Conservation (phyloP, 495 filamentous ascomycete species). For the Talaromyces proteolyticus region DNA sequence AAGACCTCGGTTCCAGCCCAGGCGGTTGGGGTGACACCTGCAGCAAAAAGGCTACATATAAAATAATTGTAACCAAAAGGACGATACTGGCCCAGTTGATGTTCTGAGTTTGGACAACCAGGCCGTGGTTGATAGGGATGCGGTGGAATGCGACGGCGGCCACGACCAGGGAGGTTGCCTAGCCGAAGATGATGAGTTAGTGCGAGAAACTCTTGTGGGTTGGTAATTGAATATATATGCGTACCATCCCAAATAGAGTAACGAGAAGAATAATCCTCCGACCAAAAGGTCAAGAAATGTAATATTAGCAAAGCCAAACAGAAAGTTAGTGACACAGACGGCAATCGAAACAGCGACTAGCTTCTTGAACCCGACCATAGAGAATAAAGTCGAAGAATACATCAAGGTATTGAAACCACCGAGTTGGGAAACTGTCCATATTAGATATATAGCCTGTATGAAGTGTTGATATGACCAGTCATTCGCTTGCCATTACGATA, state of each 20-base stretch:
- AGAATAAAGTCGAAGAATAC: constrained; percentile 44
- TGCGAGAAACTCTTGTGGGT: neutral
- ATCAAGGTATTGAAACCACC: constrained; percentile 40
- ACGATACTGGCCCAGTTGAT: constrained; percentile 30
- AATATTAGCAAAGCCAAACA: constrained; percentile 43
- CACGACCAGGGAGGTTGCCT: constrained; percentile 24
- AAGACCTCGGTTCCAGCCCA: constrained; percentile 44
- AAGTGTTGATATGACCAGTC: constrained; percentile 1
- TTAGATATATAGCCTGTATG: neutral
- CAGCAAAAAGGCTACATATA: constrained; percentile 41
- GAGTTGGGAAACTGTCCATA: constrained; percentile 25
- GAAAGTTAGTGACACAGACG: constrained; percentile 45
- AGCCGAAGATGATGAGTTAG: neutral
- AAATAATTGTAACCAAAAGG: constrained; percentile 33
- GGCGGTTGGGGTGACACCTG: constrained; percentile 38
- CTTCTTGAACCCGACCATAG: constrained; percentile 43
- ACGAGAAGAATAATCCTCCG: constrained; percentile 36
- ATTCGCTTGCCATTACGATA: constrained; percentile 29
- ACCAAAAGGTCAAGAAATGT: constrained; percentile 38
- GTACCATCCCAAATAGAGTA: constrained; percentile 35
- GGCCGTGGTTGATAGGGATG: constrained; percentile 37
- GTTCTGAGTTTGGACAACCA: constrained; percentile 17
- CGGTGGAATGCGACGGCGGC: constrained; percentile 42
- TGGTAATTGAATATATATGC: neutral
- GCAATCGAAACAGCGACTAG: constrained; percentile 41